Evolutionary conservation across 495 filamentous ascomycete species (phyloP).

Genomic region (Xylaria castorea): DNA sequence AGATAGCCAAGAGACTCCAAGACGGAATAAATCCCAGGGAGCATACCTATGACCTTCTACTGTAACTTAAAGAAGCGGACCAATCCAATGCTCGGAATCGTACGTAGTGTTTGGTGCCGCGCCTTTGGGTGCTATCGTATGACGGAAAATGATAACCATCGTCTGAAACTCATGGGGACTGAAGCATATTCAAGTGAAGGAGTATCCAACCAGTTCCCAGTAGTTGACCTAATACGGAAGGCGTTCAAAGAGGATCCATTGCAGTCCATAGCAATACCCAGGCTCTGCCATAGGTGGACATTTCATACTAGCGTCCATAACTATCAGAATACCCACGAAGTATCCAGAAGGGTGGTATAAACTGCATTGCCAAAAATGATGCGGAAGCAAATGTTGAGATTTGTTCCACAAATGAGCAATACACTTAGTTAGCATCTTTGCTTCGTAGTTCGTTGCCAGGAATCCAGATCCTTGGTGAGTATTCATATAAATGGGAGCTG

Average conservation of each 20-base stretch:
- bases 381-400: conserved; percentile 9
- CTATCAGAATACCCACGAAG: background rate
- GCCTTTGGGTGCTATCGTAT: background rate
- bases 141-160: background rate
- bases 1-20: conserved; percentile 17
- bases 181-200: background rate
- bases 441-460: background rate
- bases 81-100: background rate
- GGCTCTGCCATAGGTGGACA: conserved; percentile 9
- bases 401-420: conserved; percentile 22
- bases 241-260: background rate
- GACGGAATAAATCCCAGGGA: conserved; percentile 11
- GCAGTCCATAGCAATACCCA: background rate
- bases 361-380: background rate
- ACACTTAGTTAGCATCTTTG: background rate
- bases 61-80: background rate
- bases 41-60: background rate
- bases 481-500: background rate
- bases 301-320: background rate
- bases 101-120: background rate
- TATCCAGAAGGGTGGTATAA: background rate
- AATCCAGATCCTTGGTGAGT: background rate
- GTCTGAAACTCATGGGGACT: background rate
- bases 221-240: background rate
- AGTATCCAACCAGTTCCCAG: conserved; percentile 1